Conservation (phyloP, 2,329 filamentous ascomycete species). For the Pseudopithomyces chartarum region DNA sequence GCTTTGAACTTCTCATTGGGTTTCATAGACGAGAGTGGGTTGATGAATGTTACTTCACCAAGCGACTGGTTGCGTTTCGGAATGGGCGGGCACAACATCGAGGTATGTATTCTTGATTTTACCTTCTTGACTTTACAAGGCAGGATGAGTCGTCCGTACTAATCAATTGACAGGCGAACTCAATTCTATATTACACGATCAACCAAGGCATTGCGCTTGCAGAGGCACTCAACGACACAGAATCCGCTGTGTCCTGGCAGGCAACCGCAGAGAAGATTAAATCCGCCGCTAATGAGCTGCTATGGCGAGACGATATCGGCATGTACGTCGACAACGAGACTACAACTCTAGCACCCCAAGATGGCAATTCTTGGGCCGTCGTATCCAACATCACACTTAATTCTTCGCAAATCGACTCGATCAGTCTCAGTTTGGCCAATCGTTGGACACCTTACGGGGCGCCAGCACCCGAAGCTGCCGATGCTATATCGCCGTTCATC, state of each 20-base stretch:
- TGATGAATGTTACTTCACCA: constrained; percentile 54
- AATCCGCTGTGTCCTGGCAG: constrained; percentile 49
- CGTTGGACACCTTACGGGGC: constrained; percentile 54
- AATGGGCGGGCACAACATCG: constrained; percentile 57
- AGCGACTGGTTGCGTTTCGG: constrained; percentile 56
- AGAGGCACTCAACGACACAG: constrained; percentile 51
- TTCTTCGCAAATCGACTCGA: constrained; percentile 30
- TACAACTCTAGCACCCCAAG: constrained; percentile 56
- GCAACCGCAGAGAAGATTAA: constrained; percentile 49
- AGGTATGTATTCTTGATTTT: constrained; percentile 42
- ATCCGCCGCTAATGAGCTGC: constrained; percentile 52
- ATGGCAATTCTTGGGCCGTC: constrained; percentile 52
- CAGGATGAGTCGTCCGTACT: background rate
- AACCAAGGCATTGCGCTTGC: constrained; percentile 59
- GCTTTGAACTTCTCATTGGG: constrained; percentile 50
- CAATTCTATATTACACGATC: constrained; percentile 57
- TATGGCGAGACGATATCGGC: constrained; percentile 56
- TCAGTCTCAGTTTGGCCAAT: constrained; percentile 38
- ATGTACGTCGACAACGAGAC: constrained; percentile 62
- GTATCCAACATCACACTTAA: constrained; percentile 45
- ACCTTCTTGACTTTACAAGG: background rate
- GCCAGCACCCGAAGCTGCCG: constrained; percentile 53
- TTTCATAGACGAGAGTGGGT: constrained; percentile 49
- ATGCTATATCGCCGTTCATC: constrained; percentile 56
- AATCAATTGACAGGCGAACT: constrained; percentile 41